phyloP scores from a whole-genome alignment of 371 early-diverging fungal species.

The Catenaria anguillulae region DNA sequence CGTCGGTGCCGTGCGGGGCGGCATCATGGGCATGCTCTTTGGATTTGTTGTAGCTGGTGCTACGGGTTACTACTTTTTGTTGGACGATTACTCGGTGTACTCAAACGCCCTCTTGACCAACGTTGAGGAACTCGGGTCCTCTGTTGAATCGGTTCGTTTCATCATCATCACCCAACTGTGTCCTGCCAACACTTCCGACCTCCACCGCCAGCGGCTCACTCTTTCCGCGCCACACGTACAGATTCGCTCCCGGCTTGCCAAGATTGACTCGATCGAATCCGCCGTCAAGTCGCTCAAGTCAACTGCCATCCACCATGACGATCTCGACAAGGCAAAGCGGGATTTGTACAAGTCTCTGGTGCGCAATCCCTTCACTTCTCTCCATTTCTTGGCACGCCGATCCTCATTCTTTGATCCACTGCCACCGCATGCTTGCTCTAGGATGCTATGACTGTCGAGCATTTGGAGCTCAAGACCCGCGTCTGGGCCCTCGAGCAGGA shows the following conservation, averaged over 20 bases:
- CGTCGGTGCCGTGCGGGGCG: conserved; percentile 5
- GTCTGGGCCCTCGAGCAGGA: conserved; percentile 56
- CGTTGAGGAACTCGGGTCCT: conserved; percentile 59
- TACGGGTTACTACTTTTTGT: conserved; percentile 58
- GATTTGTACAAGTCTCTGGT: conserved; percentile 37
- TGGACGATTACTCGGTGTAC: conserved; percentile 63
- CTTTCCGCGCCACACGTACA: too few relatives aligned
- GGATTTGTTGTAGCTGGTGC: conserved; percentile 58
- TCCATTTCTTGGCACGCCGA: background rate
- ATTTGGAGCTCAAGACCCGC: conserved; percentile 55
- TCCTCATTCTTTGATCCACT: background rate
- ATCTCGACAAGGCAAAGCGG: conserved; percentile 41
- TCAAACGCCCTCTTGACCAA: conserved; percentile 50
- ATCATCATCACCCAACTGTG: too few relatives aligned
- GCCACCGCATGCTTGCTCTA: conserved; percentile 12
- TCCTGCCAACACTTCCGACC: too few relatives aligned
- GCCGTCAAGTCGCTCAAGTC: conserved; percentile 43
- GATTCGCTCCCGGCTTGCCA: conserved; percentile 10
- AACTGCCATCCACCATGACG: conserved; percentile 43
- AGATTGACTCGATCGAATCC: conserved; percentile 52
- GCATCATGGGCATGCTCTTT: conserved; percentile 60
- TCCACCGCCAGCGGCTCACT: too few relatives aligned
- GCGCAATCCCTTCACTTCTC: background rate
- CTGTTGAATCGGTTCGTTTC: too few relatives aligned
- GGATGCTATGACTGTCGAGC: conserved; percentile 54